Conservation (phyloP, 1,284 basidiomycete species). For the Polyporus tsugae region DNA sequence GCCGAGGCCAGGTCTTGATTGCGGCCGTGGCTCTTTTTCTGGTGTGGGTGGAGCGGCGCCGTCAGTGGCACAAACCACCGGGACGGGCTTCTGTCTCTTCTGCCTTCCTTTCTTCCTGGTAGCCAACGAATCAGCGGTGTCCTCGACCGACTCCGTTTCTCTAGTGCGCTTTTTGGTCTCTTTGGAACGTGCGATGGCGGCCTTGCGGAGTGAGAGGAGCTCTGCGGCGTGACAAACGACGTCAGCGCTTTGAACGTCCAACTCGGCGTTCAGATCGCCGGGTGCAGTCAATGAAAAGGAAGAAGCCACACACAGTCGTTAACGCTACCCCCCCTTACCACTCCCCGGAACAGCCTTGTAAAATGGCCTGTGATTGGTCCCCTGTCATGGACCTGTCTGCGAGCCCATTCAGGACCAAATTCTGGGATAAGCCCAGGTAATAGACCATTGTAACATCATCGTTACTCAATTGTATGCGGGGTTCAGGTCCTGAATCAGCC, state of each 20-base stretch:
- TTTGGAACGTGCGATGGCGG: constrained; percentile 12
- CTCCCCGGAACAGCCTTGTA: no score
- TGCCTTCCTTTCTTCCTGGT: constrained; percentile 24
- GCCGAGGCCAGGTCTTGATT: constrained; percentile 2
- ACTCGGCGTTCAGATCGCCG: background rate
- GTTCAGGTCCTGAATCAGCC: no score
- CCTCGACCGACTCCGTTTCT: background rate
- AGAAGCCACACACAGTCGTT: no score
- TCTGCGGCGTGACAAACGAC: constrained; percentile 14
- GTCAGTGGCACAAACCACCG: constrained; percentile 7
- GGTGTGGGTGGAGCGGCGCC: background rate
- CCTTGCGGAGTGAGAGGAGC: constrained; percentile 30
- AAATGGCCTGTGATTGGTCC: no score
- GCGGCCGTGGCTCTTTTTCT: constrained; percentile 6
- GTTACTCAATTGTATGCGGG: no score
- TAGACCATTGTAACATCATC: no score
- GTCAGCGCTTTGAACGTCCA: constrained; percentile 14
- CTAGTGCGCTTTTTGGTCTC: constrained; percentile 12
- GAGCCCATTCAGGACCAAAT: no score
- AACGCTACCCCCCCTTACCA: no score
- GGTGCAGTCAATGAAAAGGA: background rate
- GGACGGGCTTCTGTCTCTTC: background rate
- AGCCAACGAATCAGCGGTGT: constrained; percentile 9
- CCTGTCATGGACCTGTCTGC: no score
- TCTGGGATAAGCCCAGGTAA: no score